Base-by-base conservation (phyloP, 2,329 filamentous ascomycete species). In the Fusarium veterinarium region DNA sequence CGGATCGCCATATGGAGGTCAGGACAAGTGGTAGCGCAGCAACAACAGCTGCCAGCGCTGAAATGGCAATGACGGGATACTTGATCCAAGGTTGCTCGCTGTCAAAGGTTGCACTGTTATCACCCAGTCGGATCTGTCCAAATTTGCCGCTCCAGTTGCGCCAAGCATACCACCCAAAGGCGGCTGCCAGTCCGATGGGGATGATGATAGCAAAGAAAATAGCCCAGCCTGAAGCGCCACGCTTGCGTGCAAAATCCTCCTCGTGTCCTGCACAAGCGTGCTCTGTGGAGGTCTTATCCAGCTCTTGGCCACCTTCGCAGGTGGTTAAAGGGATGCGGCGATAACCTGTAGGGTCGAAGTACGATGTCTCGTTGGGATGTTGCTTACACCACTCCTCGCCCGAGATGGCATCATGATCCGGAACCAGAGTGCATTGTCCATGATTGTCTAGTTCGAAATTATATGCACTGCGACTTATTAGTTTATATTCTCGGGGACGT, bases 241-340 rank as follows among this genome's bases (percentile, higher is more conserved):
- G 92, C 81, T 91, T 91, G 78, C 80, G 88, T 69, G 93, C 85
- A 76, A 92, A 98, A 75, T 98, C 93, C 19, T 95, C 88, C 80
- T 98, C 93, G 75, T 95, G 91, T 57, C 92, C 91, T 1, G 91
- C 89, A 81, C 96, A 99, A 2, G 89, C 82, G 14, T 84, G 81
- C 61, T 83, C 82, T 11, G 65, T 75, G 37, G 88, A 85, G 19
- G 86, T 88, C 81, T 91, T 91, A 80, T 98, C 95, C 52, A 93
- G 86, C 77, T 95, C 91, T 8, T 83, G 83, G 45, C 95, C 96
- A 40, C 91, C 94, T 46, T 87, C 73, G 81, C 97, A 99, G 1
- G 95, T 98, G 1, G 94, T 95, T 53, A 98, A 88, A 1, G 95
- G 95, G 64, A 99, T 93, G 64, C 92, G 91, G 57, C 96, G 93